Conservation (phyloP, 495 filamentous ascomycete species). For the Podospora australis region DNA sequence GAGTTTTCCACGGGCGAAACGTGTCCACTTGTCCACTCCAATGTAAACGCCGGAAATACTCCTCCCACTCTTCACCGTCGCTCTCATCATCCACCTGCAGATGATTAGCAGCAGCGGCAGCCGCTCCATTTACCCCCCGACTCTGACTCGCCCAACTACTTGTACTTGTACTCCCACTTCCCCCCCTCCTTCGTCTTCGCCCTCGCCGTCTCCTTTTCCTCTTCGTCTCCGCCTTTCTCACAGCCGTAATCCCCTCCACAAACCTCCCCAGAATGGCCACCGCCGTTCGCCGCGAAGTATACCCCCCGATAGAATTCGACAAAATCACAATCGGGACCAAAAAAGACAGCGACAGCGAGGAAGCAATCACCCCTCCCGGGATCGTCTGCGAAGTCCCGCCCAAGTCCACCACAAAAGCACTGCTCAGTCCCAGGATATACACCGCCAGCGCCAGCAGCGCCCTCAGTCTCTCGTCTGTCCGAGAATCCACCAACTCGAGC, state of each 20-base stretch:
- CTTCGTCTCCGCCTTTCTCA: too few species aligned
- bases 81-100: neutral
- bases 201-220: too few species aligned
- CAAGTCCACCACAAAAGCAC: slow-evolving; percentile 1
- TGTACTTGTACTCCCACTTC: too few species aligned
- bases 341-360: slow-evolving; percentile 3
- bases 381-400: neutral
- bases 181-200: too few species aligned
- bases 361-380: slow-evolving; percentile 6
- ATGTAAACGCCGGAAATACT: slow-evolving; percentile 6
- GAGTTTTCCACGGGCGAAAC: neutral
- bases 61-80: neutral
- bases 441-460: neutral
- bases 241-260: too few species aligned
- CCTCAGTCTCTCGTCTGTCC: slow-evolving; percentile 2
- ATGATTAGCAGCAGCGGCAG: too few species aligned
- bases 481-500: neutral
- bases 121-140: too few species aligned
- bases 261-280: slow-evolving; percentile 2
- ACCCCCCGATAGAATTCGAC: slow-evolving; percentile 7
- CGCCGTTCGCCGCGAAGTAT: neutral
- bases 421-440: slow-evolving; percentile 2
- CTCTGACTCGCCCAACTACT: too few species aligned
- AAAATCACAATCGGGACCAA: slow-evolving; percentile 3
- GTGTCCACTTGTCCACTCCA: neutral